Conservation (phyloP, 2,329 filamentous ascomycete genomes). For the Fusarium secorum region DNA sequence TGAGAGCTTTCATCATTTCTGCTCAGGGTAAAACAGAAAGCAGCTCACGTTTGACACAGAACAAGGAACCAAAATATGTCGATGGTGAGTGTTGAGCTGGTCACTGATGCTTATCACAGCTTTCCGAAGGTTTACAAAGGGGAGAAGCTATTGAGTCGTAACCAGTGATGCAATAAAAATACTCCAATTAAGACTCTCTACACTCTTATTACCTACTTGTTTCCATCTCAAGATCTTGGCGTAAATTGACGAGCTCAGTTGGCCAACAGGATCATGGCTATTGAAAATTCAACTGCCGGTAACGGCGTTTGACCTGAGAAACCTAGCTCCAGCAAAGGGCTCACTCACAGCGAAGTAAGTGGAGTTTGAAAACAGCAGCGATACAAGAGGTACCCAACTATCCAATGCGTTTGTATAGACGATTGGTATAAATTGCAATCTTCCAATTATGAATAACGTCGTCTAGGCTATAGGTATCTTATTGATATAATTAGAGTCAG, state of each 20-base stretch:
- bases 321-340: neutral
- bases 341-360: neutral
- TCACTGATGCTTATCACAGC: neutral
- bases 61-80: neutral
- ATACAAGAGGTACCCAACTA: too few species aligned
- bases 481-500: neutral
- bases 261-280: constrained; percentile 25
- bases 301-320: neutral
- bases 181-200: neutral
- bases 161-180: neutral
- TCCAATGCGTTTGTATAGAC: neutral
- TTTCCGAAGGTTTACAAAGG: neutral
- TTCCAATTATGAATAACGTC: neutral
- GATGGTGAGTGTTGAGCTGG: neutral
- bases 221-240: neutral
- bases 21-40: neutral
- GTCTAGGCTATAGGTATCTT: neutral
- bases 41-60: neutral
- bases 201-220: neutral
- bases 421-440: neutral
- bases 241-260: neutral
- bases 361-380: neutral
- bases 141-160: neutral
- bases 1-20: neutral
- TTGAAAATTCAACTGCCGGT: constrained; percentile 35